Conservation (phyloP, 441 rosid genomes). For the Erysimum cheiri region DNA sequence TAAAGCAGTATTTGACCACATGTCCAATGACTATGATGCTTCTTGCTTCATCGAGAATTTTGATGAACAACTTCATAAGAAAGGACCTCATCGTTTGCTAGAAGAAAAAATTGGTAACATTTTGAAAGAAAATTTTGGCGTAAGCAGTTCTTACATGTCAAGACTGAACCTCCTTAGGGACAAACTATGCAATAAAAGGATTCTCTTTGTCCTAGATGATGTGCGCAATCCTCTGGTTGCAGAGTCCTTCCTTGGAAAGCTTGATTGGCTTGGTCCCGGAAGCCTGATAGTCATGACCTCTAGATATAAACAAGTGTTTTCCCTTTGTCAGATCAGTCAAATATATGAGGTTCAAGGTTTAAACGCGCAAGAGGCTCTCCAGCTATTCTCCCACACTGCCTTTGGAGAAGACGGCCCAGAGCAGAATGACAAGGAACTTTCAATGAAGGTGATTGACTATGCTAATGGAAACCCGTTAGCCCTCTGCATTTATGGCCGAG, state of each 20-base stretch:
- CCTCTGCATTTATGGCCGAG: conserved; percentile 22
- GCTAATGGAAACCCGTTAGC: conserved; percentile 44
- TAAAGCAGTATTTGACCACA: conserved; percentile 2
- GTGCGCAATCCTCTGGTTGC: conserved; percentile 15
- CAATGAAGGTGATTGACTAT: conserved; percentile 31
- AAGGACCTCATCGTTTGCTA: conserved; percentile 12
- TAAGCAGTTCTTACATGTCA: neutral
- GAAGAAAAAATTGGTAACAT: neutral
- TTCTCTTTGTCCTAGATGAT: conserved; percentile 31
- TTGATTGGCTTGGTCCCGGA: conserved; percentile 35
- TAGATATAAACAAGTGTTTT: conserved; percentile 32
- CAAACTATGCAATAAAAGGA: conserved; percentile 9
- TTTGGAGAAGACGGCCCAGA: neutral
- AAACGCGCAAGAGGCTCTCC: conserved; percentile 25
- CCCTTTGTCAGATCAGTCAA: neutral
- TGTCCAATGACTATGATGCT: conserved; percentile 38
- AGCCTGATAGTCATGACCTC: conserved; percentile 46
- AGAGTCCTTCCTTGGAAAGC: conserved; percentile 18
- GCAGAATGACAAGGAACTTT: neutral
- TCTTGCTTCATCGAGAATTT: conserved; percentile 29
- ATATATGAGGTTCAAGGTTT: conserved; percentile 28
- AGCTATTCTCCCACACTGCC: conserved; percentile 35
- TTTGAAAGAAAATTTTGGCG: neutral
- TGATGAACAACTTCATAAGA: neutral
- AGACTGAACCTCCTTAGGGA: neutral